Base-by-base conservation (phyloP, 768 basidiomycete genomes). In the Suillus americanus region DNA sequence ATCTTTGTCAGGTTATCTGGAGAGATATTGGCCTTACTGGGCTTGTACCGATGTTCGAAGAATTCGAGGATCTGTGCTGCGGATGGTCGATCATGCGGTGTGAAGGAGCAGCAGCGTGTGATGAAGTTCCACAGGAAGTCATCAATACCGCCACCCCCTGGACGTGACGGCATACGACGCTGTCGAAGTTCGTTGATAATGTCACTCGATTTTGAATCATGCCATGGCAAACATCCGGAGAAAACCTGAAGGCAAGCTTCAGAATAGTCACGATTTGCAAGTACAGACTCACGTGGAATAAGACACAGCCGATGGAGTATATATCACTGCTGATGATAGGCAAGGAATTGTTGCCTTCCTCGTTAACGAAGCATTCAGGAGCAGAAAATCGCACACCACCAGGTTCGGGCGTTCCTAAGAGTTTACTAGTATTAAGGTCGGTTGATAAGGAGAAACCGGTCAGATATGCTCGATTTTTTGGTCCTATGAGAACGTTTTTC, bases 151-250 rank as follows among this genome's bases (percentile, higher is more conserved):
- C 16, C 56, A 5, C 56, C 56, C 3, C 38, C 23, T 1, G 56
- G 56, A 28, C 56, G 56, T 40, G 56, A 40, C 3, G 38, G 56
- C 38, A 40, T 57, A 40, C 18, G 38, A 57, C 18, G 10, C 9
- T 28, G 38, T 57, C 38, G 38, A 57, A 57, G 23, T 40, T 10
- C 38, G 14, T 28, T 40, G 10, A 40, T 40, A 6, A 57, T 57
- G 38, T 57, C 56, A 2, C 25, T 1, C 9, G 56, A 57, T 25
- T 18, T 40, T 40, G 18, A 28, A 40, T 40, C 38, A 57, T 57
- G 56, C 56, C 56, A 57, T 12, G 56, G 56, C 25, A 57, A 40
- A 40, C 56, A 57, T 12, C 56, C 56, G 5, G 56, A 57, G 38
- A 57, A 57, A 23, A 40, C 16, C 56, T 57, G 56, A 13, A 20